Conservation (phyloP, 139 green algal species). For the Coelastrella sp. region DNA sequence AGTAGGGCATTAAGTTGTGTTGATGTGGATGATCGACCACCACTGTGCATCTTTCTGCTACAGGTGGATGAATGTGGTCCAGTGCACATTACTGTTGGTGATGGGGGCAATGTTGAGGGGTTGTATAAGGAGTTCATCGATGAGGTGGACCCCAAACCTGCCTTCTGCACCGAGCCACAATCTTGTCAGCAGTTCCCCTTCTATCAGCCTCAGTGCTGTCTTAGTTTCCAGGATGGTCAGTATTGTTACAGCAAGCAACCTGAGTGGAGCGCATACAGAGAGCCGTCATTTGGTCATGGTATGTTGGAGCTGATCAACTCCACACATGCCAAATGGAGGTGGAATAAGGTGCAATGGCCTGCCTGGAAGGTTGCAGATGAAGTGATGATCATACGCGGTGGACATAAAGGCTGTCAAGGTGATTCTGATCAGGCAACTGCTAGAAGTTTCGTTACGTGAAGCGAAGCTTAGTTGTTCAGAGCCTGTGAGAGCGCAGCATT, state of each 20-base stretch:
- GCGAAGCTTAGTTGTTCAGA: too few species aligned
- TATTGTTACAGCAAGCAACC: conserved; percentile 53
- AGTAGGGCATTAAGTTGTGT: too few species aligned
- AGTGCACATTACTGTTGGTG: conserved; percentile 51
- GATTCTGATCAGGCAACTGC: too few species aligned
- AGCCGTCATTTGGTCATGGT: conserved; percentile 80
- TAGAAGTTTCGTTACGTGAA: too few species aligned
- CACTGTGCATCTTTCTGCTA: too few species aligned
- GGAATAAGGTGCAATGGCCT: conserved; percentile 72
- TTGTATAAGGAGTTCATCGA: conserved; percentile 54
- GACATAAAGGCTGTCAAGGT: not conserved
- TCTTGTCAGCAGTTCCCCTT: not conserved
- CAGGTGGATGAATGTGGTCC: conserved; percentile 47
- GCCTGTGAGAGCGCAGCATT: too few species aligned
- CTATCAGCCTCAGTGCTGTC: conserved; percentile 13
- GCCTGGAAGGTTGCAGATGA: conserved; percentile 26
- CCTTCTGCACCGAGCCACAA: conserved; percentile 11
- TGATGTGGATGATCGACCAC: too few species aligned
- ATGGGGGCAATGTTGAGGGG: conserved; percentile 88
- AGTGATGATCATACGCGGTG: conserved; percentile 9
- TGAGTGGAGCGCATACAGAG: conserved; percentile 67
- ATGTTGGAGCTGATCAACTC: conserved; percentile 70
- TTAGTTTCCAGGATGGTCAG: not conserved
- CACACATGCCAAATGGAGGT: conserved; percentile 73
- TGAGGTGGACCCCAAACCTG: not conserved